A percentile compares a stretch with the other conserved stretches of the same genome.
These are phyloP conservation scores for Cymbopogon citratus DNA, from an alignment of 176 grass and related monocot species.

Conservation along the genomic window DNA sequence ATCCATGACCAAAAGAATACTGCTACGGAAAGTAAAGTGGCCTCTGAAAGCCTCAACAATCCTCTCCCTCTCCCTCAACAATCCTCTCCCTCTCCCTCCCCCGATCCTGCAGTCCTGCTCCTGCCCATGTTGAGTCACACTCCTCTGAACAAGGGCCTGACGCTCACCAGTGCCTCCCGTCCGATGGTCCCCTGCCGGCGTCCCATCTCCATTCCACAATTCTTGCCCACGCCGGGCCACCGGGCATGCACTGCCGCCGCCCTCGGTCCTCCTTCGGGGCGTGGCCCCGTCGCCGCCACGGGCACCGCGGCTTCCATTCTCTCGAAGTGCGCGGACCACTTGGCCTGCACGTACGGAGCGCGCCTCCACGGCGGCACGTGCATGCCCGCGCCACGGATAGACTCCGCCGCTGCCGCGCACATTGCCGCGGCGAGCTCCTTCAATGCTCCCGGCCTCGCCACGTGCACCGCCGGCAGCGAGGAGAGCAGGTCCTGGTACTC, in stretches of 20 bases:
- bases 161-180: background rate
- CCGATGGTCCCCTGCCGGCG: conserved; percentile 4
- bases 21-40: conserved; percentile 18
- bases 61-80: too few species aligned
- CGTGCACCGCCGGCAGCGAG: conserved; percentile 42
- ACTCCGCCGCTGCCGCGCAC: conserved; percentile 61
- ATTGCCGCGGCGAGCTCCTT: conserved; percentile 49
- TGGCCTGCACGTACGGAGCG: conserved; percentile 54
- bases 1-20: background rate
- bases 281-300: background rate
- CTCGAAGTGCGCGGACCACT: conserved; percentile 55
- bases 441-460: conserved; percentile 35
- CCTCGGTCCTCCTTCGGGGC: background rate
- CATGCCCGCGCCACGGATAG: conserved; percentile 60
- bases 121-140: background rate
- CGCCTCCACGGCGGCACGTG: conserved; percentile 80
- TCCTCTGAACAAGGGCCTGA: conserved; percentile 15
- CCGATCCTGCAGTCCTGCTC: background rate
- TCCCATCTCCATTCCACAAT: conserved; percentile 43
- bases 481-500: conserved; percentile 43
- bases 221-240: background rate
- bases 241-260: background rate
- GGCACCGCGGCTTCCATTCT: background rate
- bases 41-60: background rate
- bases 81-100: background rate